Percentiles rank a stretch among this genome's conserved stretches.
Conservation (phyloP, 2,329 filamentous ascomycete genomes). For the Colletotrichum cuscutae region DNA sequence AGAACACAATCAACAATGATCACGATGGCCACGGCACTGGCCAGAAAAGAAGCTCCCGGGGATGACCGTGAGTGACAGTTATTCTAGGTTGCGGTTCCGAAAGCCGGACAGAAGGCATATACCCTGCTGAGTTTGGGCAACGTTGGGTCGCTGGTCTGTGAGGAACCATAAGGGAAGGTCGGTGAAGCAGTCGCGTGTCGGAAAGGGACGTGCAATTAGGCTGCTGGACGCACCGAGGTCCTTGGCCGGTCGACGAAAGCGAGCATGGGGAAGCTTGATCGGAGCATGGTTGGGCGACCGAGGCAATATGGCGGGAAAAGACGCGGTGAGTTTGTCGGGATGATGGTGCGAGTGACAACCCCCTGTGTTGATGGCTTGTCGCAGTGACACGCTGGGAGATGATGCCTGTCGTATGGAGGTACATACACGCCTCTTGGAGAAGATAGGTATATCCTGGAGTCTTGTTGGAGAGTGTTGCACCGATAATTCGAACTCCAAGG, state of each 20-base stretch:
- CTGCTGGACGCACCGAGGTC: conserved; percentile 15
- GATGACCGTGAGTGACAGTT: background rate
- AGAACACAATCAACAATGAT: background rate
- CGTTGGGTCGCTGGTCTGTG: background rate
- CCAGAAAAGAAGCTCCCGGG: background rate
- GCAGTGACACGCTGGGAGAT: conserved; percentile 13
- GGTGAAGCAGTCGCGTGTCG: conserved; percentile 1
- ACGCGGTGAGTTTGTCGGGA: background rate
- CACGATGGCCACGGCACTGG: background rate
- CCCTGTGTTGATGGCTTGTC: background rate
- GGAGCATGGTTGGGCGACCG: background rate
- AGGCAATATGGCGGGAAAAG: background rate
- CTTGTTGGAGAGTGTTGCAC: background rate
- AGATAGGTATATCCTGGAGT: background rate
- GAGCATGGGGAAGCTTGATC: background rate
- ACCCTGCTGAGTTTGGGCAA: background rate
- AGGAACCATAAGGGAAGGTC: conserved; percentile 3
- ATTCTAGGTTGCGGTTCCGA: conserved; percentile 14
- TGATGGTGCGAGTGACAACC: background rate
- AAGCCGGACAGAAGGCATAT: background rate
- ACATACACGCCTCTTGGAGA: background rate
- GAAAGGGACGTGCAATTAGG: conserved; percentile 1
- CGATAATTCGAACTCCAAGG: background rate
- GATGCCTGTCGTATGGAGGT: background rate
- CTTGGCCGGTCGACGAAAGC: background rate